These are phyloP conservation scores for Geotrichum cucujoidarum DNA, from an alignment of 1,139 yeast species.

Conservation along the genomic window DNA sequence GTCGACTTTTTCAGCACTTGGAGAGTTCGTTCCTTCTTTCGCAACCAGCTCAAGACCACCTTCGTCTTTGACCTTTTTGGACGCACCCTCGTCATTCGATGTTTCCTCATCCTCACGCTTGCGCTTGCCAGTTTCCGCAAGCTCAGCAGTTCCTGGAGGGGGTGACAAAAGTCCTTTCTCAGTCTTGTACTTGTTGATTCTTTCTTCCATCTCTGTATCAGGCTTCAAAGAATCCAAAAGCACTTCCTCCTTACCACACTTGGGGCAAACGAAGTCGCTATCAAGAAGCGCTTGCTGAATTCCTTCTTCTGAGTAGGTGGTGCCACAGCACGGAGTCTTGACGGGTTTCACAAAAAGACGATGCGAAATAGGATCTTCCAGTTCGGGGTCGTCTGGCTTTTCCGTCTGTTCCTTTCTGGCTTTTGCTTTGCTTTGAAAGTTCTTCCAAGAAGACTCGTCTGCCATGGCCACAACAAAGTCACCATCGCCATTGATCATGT, in stretches of 20 bases:
- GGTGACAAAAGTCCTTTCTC: conserved; percentile 35
- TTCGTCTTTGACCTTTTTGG: conserved; percentile 13
- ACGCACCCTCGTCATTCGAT: conserved; percentile 11
- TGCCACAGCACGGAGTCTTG: conserved; percentile 79
- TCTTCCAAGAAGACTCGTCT: conserved; percentile 88
- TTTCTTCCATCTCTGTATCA: conserved; percentile 54
- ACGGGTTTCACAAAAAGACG: conserved; percentile 68
- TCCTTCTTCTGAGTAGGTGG: conserved; percentile 50
- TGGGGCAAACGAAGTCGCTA: conserved; percentile 86
- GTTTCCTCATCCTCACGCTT: conserved; percentile 20
- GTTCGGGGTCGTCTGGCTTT: conserved; percentile 53
- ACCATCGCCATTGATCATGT: conserved; percentile 90
- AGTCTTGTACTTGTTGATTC: conserved; percentile 50
- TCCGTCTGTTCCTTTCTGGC: conserved; percentile 36
- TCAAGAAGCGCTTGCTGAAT: conserved; percentile 76
- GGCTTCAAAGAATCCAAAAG: conserved; percentile 65
- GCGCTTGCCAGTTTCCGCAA: conserved; percentile 17
- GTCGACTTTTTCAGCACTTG: conserved; percentile 12
- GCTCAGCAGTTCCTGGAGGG: conserved; percentile 6
- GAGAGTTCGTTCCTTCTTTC: conserved; percentile 8
- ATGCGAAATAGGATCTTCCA: conserved; percentile 57
- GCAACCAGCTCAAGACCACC: neutral
- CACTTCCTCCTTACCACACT: conserved; percentile 69
- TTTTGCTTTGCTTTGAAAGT: conserved; percentile 55
- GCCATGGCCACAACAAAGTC: conserved; percentile 94